Percentiles rank a stretch among this genome's conserved stretches.
phyloP scores from a whole-genome alignment of 73 alveolate species.

The Durusdinium trenchii region DNA sequence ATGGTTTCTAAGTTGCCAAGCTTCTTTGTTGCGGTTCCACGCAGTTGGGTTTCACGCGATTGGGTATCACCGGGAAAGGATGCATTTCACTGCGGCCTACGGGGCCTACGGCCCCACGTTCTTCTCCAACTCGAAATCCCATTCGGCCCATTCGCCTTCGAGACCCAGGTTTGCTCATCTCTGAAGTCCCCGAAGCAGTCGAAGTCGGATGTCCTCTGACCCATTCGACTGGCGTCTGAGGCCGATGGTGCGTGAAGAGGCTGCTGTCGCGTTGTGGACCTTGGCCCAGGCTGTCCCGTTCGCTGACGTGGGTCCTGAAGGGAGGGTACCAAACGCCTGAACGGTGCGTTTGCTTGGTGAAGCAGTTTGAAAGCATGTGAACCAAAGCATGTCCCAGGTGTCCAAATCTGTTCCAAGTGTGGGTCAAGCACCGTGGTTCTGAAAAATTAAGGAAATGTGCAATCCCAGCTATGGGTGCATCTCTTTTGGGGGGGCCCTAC shows the following conservation, averaged over 20 bases:
- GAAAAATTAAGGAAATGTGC: too few relatives aligned
- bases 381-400: neutral
- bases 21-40: too few relatives aligned
- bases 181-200: too few relatives aligned
- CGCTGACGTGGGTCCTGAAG: neutral
- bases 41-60: too few relatives aligned
- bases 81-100: too few relatives aligned
- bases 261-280: constrained; percentile 69
- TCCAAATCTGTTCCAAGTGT: neutral
- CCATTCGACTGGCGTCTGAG: neutral
- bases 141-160: too few relatives aligned
- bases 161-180: too few relatives aligned
- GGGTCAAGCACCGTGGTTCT: neutral
- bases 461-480: neutral
- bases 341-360: neutral
- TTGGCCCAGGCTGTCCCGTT: constrained; percentile 41
- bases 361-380: neutral
- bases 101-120: too few relatives aligned
- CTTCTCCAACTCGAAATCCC: too few relatives aligned
- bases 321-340: neutral
- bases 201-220: too few relatives aligned
- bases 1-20: too few relatives aligned
- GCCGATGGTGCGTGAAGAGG: constrained; percentile 89
- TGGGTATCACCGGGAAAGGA: too few relatives aligned
- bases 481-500: neutral